These are phyloP conservation scores for Pleoardoris graminearum DNA, from an alignment of 2,329 filamentous ascomycete genomes.

Conservation along the genomic window DNA sequence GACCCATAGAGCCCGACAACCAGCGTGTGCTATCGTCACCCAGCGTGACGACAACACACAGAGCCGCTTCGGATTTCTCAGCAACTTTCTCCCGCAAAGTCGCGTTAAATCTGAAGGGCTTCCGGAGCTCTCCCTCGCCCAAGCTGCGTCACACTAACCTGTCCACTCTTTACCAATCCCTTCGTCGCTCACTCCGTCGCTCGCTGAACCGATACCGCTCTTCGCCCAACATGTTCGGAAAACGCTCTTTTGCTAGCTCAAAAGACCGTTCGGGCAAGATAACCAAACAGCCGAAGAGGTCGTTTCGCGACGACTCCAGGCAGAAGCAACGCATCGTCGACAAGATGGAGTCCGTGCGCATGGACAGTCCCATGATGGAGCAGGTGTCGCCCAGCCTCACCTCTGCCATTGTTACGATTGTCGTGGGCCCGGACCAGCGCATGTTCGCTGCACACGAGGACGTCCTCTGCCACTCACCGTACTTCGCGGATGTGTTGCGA, in stretches of 20 bases:
- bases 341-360: slow-evolving; percentile 60
- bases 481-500: slow-evolving; percentile 74
- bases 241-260: slow-evolving; percentile 78
- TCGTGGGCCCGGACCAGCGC: slow-evolving; percentile 80
- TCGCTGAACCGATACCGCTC: slow-evolving; percentile 49
- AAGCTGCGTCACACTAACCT: slow-evolving; percentile 56
- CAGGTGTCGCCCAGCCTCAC: slow-evolving; percentile 57
- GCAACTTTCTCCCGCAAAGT: slow-evolving; percentile 41
- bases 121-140: slow-evolving; percentile 60
- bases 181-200: slow-evolving; percentile 49
- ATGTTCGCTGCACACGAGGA: slow-evolving; percentile 96
- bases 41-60: slow-evolving; percentile 41
- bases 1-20: slow-evolving; percentile 45
- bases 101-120: slow-evolving; percentile 48
- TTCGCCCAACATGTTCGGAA: slow-evolving; percentile 73
- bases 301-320: slow-evolving; percentile 76
- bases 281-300: slow-evolving; percentile 76
- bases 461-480: slow-evolving; percentile 82
- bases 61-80: slow-evolving; percentile 42
- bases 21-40: slow-evolving; percentile 43
- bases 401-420: slow-evolving; percentile 81
- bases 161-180: slow-evolving; percentile 55
- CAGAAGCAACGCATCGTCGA: slow-evolving; percentile 79
- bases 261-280: slow-evolving; percentile 88
- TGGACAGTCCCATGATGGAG: slow-evolving; percentile 62